These are phyloP conservation scores for Tuber indicum DNA, from an alignment of 495 filamentous ascomycete species.

Conservation along the genomic window DNA sequence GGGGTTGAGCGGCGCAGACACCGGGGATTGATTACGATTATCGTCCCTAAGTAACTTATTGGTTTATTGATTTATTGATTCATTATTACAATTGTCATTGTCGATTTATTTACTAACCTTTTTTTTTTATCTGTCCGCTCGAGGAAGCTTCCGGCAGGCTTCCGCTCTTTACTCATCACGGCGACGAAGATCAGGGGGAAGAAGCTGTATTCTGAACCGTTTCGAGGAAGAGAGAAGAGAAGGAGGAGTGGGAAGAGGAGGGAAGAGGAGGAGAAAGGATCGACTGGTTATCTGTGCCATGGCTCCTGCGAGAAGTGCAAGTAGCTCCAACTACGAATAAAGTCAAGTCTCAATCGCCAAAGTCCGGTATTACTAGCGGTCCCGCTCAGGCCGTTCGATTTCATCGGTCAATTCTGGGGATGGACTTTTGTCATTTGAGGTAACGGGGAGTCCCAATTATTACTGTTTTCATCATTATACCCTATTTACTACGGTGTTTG, in stretches of 20 bases:
- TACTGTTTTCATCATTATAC: neutral
- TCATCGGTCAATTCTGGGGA: neutral
- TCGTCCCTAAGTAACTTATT: too few species aligned
- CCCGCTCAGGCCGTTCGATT: conserved; percentile 20
- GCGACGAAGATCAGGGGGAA: too few species aligned
- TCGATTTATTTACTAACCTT: neutral
- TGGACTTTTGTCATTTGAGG: neutral
- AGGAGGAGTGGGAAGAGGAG: too few species aligned
- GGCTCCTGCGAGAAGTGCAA: neutral
- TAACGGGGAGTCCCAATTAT: neutral
- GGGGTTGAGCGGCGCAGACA: too few species aligned
- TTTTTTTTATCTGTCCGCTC: neutral
- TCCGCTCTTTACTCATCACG: neutral
- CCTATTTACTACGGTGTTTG: neutral
- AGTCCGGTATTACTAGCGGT: conserved; percentile 18
- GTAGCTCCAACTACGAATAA: too few species aligned
- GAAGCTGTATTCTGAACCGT: too few species aligned
- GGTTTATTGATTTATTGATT: too few species aligned
- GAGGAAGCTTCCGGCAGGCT: neutral
- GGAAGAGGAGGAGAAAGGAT: neutral
- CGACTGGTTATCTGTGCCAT: neutral
- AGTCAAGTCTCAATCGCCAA: neutral
- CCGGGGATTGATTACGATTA: neutral
- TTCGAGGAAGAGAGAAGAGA: too few species aligned
- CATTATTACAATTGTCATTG: neutral